Base-by-base conservation (phyloP, 2,329 filamentous ascomycete genomes). In the Aureobasidium sp. region DNA sequence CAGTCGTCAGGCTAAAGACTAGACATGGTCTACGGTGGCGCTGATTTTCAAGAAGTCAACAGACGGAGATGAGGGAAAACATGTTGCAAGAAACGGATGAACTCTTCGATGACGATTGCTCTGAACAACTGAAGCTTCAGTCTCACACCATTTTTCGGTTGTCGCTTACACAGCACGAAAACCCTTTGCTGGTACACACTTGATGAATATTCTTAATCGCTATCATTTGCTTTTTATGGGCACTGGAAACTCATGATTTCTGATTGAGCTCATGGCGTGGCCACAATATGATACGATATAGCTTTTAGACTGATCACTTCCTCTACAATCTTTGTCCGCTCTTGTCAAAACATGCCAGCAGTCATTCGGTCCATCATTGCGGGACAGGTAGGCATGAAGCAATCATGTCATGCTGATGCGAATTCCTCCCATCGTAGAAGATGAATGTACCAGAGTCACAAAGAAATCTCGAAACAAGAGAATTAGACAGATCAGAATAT, bases 181-280 rank as follows among this genome's bases (percentile, higher is more conserved):
- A 12, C 6, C 6, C 9, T n/a, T 49, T 8, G 2, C 29, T 49
- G 8, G 12, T 48, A 5, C 6, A 17, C 8, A 2, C 31, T 4
- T 5, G 17, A 19, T 3, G 17, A 19, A 1, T 19, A 35, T 33
- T 5, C 14, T 35, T 24, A 3, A 14, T 19, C 33, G 47, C 15
- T 49, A 14, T 6, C 8, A 22, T 35, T 49, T 35, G 47, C 27
- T 49, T 33, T 35, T 33, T 17, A 35, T 35, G 8, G 22, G 24
- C 14, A 3, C 4, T 27, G 22, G 14, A 4, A 48, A 5, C 2
- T 8, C 17, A 1, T 0, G 8, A 7, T 0, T 47, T 2, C 11
- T 29, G n/a, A 29, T n/a, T 24, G 29, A 48, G 44, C 44, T 48
- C 31, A 29, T 17, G 44, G 27, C 44, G 11, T 29, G 14, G 44